Evolutionary conservation across 2,329 filamentous ascomycete genomes (phyloP).

Genomic region (Trichoderma afroharzianum): DNA sequence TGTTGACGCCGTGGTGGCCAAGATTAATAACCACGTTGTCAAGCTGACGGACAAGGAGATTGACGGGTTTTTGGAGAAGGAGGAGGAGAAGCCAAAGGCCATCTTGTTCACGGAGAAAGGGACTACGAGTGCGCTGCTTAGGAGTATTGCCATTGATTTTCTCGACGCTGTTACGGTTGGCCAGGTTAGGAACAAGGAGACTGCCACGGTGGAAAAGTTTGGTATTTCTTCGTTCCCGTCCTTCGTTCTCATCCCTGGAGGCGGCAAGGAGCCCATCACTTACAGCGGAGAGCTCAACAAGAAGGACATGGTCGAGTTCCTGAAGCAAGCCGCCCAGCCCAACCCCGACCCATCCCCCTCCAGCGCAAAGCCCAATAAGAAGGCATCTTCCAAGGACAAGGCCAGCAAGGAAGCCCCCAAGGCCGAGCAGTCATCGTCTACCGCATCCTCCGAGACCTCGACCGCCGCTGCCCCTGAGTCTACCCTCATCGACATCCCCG

Average conservation of each 20-base stretch:
- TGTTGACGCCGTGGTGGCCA: slow-evolving; percentile 76
- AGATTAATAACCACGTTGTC: slow-evolving; percentile 89
- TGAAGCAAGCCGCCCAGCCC: slow-evolving; percentile 72
- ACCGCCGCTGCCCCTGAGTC: slow-evolving; percentile 21
- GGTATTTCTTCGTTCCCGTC: slow-evolving; percentile 75
- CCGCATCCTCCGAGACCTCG: slow-evolving; percentile 31
- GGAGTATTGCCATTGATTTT: slow-evolving; percentile 87
- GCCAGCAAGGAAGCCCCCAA: slow-evolving; percentile 27
- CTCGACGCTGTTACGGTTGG: slow-evolving; percentile 73
- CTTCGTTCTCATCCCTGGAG: slow-evolving; percentile 73
- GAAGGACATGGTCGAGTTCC: slow-evolving; percentile 73
- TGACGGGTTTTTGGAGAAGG: slow-evolving; percentile 69
- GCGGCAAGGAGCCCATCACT: slow-evolving; percentile 61
- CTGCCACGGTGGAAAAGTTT: slow-evolving; percentile 66
- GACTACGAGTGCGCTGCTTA: slow-evolving; percentile 75
- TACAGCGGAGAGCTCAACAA: slow-evolving; percentile 87
- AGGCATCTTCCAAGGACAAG: slow-evolving; percentile 32
- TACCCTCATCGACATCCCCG: slow-evolving; percentile 58
- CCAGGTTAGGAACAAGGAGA: slow-evolving; percentile 81
- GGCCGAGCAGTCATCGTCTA: slow-evolving; percentile 20
- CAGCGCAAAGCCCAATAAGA: slow-evolving; percentile 34
- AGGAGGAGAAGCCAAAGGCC: slow-evolving; percentile 74
- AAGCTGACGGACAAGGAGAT: slow-evolving; percentile 75
- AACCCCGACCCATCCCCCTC: slow-evolving; percentile 66
- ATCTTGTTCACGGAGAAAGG: slow-evolving; percentile 94